phyloP scores from a whole-genome alignment of 225 moss, liverwort and hornwort species.

The Climacium dendroides region DNA sequence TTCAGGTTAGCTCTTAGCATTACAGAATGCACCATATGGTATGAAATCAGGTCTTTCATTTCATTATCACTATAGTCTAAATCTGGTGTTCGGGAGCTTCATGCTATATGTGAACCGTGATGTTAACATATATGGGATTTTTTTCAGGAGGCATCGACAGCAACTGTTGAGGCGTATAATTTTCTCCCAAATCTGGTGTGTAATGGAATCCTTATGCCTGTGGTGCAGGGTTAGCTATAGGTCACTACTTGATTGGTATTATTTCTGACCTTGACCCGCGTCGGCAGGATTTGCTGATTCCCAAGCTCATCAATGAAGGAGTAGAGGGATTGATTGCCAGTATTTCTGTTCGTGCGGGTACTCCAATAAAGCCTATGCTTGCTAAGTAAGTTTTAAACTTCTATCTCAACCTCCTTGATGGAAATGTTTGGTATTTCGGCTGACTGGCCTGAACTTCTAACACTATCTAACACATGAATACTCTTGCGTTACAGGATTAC shows the following conservation, averaged over 20 bases:
- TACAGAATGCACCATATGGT: background rate
- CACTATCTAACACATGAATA: background rate
- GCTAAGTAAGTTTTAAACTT: constrained; percentile 59
- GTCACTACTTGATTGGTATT: background rate
- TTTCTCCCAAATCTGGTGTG: constrained; percentile 82
- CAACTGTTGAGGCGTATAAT: constrained; percentile 74
- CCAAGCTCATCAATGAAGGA: constrained; percentile 62
- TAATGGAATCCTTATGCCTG: background rate
- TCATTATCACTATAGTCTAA: background rate
- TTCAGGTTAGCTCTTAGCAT: constrained; percentile 39
- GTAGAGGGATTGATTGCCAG: constrained; percentile 43
- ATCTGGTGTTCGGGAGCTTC: background rate
- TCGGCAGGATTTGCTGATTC: constrained; percentile 76
- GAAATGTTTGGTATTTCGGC: background rate
- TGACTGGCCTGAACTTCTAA: background rate
- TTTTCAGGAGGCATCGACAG: constrained; percentile 67
- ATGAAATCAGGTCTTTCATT: background rate
- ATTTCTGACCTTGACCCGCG: background rate
- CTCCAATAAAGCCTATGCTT: constrained; percentile 95
- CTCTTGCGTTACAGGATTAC: constrained; percentile 48
- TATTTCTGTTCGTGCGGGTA: constrained; percentile 60
- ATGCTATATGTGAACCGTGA: constrained; percentile 1
- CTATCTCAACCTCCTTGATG: background rate
- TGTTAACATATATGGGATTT: background rate
- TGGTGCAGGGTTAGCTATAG: background rate